These are phyloP conservation scores for Trichocladium antarcticum DNA, from an alignment of 495 filamentous ascomycete species.

Conservation along the genomic window DNA sequence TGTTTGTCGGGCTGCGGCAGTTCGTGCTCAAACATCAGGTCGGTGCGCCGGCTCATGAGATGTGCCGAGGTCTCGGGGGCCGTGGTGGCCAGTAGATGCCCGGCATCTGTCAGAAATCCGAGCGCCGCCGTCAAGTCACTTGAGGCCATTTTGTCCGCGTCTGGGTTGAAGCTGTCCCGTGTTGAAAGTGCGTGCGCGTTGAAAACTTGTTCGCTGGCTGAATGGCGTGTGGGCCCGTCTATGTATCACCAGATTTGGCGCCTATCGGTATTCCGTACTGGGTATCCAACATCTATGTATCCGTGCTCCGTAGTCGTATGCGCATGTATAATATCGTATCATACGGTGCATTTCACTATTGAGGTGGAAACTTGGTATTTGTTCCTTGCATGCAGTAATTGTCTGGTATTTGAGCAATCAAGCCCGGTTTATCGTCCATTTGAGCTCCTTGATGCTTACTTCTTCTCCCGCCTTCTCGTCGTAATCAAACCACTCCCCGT, in stretches of 20 bases:
- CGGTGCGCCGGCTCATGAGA: constrained; percentile 36
- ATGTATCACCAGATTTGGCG: too few species aligned
- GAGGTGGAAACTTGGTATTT: too few species aligned
- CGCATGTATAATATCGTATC: too few species aligned
- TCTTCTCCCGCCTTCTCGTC: constrained; percentile 49
- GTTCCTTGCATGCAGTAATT: not conserved
- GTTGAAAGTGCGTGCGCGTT: too few species aligned
- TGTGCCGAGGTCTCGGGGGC: constrained; percentile 41
- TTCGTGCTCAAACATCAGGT: constrained; percentile 34
- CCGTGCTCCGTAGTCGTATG: too few species aligned
- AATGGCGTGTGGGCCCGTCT: too few species aligned
- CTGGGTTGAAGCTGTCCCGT: too few species aligned
- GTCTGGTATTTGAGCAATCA: constrained; percentile 19
- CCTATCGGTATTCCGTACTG: too few species aligned
- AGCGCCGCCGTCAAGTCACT: constrained; percentile 24
- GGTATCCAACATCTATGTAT: not conserved
- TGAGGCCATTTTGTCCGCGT: constrained; percentile 18
- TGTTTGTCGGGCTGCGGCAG: constrained; percentile 33
- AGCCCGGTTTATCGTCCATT: constrained; percentile 69
- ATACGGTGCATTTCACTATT: too few species aligned
- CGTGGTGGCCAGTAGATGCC: constrained; percentile 36
- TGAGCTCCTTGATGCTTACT: constrained; percentile 74
- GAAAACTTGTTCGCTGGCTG: not conserved
- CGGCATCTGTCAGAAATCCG: constrained; percentile 39
- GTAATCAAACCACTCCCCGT: constrained; percentile 65